Base-by-base conservation (phyloP, 192 early-diverging fungal species). In the Backusella morwellensis region DNA sequence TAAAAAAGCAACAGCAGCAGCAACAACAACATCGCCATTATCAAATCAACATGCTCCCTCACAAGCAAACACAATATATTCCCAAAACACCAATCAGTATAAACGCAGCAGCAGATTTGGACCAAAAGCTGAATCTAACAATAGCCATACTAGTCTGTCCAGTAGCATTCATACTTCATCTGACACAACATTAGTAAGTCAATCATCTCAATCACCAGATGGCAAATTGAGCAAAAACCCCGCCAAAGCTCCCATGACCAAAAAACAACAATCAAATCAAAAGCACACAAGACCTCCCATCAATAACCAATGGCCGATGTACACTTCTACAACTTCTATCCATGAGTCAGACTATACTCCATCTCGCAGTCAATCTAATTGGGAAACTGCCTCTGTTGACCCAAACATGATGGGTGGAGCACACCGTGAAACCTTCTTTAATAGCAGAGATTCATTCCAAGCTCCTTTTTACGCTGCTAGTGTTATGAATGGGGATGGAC, bases 171-270 rank as follows among this genome's bases (percentile, higher is more conserved):
- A 63, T 26, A 63, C 56, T 63, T 63, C 56, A 63, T 63, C 56
- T 63, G 56, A 63, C 11, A 63, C 56, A 63, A 63, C 56, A 14
- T 63, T 63, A 63, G 56, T 63, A 63, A 63, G 56, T 29, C 56
- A 63, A 63, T 63, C 56, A 63, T 63, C 56, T 63, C 56, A 63
- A 63, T 63, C 56, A 63, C 56, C 56, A 63, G 56, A 63, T 23
- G 26, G 26, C 23, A 63, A 63, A 29, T 63, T 14, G 23, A 63
- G 8, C 23, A 63, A 63, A 63, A 63, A 26, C 56, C 56, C 23
- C 56, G 56, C 8, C n/a, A 63, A 63, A 29, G 56, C 23, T 26
- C 56, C 56, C 56, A 63, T 63, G 56, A 14, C 56, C 56, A 63
- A 63, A 23, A 63, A 63, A 32, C 26, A 26, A 14, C 21, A 56